Conservation (phyloP, 768 basidiomycete genomes). For the Trametes gibbosa region DNA sequence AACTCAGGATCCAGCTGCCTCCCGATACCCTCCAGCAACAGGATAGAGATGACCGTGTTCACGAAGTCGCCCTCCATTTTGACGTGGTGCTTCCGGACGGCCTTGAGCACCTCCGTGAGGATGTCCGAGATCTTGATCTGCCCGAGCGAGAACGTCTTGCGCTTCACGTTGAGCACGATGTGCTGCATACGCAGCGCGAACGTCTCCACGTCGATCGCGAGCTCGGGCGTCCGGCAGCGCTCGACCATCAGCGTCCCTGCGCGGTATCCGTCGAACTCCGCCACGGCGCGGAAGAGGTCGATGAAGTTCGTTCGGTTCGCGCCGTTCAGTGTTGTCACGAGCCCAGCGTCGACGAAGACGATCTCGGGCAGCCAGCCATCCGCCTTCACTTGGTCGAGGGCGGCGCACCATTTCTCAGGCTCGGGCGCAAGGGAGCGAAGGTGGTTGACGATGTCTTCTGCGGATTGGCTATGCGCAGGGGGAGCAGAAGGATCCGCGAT, state of each 20-base stretch:
- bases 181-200: slow-evolving; percentile 99
- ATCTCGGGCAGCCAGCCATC: slow-evolving; percentile 91
- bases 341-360: slow-evolving; percentile 94
- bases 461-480: background rate
- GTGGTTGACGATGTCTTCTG: slow-evolving; percentile 58
- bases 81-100: slow-evolving; percentile 89
- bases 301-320: slow-evolving; percentile 91
- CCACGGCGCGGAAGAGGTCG: slow-evolving; percentile 93
- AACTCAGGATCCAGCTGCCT: slow-evolving; percentile 87
- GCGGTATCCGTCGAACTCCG: slow-evolving; percentile 95
- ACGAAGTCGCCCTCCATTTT: slow-evolving; percentile 99
- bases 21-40: slow-evolving; percentile 94
- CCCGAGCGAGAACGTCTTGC: slow-evolving; percentile 96
- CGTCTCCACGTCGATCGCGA: slow-evolving; percentile 88
- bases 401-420: slow-evolving; percentile 66
- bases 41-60: slow-evolving; percentile 93
- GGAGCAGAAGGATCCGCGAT: background rate
- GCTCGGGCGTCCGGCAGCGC: slow-evolving; percentile 86
- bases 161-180: slow-evolving; percentile 88
- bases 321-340: slow-evolving; percentile 83
- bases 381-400: slow-evolving; percentile 57
- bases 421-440: slow-evolving; percentile 59
- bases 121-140: slow-evolving; percentile 96
- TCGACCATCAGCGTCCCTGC: slow-evolving; percentile 96
- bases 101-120: slow-evolving; percentile 80